phyloP scores from a whole-genome alignment of 805 yeast species.

The Wickerhamiella slavikovae region DNA sequence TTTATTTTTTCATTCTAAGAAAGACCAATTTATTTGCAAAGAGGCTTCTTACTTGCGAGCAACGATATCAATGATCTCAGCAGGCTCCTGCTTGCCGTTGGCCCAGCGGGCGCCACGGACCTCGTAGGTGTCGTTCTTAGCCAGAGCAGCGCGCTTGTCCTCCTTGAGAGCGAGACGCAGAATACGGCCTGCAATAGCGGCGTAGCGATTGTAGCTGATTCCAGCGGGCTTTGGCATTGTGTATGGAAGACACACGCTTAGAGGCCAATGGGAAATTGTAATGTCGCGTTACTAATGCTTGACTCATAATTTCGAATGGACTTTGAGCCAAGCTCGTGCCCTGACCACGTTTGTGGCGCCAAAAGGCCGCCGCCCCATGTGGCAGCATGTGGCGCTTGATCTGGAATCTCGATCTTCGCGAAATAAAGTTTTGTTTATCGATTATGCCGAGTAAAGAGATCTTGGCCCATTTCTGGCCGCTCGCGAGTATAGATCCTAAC shows the following conservation, averaged over 20 bases:
- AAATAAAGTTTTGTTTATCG: too few species aligned
- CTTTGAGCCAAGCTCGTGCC: not conserved
- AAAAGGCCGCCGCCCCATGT: too few species aligned
- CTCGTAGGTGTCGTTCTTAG: slow-evolving; percentile 53
- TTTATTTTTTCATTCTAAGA: too few species aligned
- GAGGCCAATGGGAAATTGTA: too few species aligned
- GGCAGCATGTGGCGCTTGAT: too few species aligned
- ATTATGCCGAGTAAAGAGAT: too few species aligned
- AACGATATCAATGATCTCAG: slow-evolving; percentile 11
- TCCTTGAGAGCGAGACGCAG: slow-evolving; percentile 77
- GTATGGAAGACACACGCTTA: too few species aligned
- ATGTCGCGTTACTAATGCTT: too few species aligned
- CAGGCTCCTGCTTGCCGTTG: slow-evolving; percentile 29
- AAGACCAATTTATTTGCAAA: too few species aligned
- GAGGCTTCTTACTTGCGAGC: too few species aligned
- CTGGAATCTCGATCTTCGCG: too few species aligned
- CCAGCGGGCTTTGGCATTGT: slow-evolving; percentile 14
- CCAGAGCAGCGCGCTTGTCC: slow-evolving; percentile 52
- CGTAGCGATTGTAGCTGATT: slow-evolving; percentile 58
- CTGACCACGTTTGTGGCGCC: not conserved
- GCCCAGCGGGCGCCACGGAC: slow-evolving; percentile 50
- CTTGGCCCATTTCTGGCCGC: slow-evolving; percentile 49
- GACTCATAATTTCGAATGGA: not conserved
- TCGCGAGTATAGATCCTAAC: slow-evolving; percentile 54
- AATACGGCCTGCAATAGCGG: slow-evolving; percentile 76